Conservation (phyloP, 768 basidiomycete genomes). For the Xerocomus spinulosus region DNA sequence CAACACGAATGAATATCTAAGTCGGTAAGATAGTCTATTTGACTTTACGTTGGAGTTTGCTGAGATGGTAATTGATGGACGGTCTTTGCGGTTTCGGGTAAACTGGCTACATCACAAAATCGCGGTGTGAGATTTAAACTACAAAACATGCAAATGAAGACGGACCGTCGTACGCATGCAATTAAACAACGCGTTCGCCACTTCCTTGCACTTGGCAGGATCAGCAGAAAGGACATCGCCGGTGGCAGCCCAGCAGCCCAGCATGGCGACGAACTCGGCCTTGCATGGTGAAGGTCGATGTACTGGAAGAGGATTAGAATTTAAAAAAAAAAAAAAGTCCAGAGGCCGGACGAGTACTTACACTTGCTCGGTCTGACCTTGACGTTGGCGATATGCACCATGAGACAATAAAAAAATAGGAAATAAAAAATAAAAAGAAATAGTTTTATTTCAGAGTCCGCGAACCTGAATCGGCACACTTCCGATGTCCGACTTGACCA, state of each 20-base stretch:
- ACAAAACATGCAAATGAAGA: neutral
- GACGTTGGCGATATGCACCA: slow-evolving; percentile 73
- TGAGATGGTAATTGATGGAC: slow-evolving; percentile 87
- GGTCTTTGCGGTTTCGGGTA: slow-evolving; percentile 64
- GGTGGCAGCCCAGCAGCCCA: slow-evolving; percentile 82
- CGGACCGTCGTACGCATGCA: slow-evolving; percentile 87
- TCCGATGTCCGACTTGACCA: slow-evolving; percentile 9
- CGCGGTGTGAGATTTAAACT: slow-evolving; percentile 1
- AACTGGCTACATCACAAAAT: slow-evolving; percentile 47
- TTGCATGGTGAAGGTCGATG: slow-evolving; percentile 17
- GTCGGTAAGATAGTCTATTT: slow-evolving; percentile 44
- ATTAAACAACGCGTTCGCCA: slow-evolving; percentile 58
- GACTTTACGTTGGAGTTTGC: slow-evolving; percentile 68
- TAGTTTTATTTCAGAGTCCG: neutral
- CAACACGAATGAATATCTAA: slow-evolving; percentile 17
- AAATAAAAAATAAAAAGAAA: neutral
- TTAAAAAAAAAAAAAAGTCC: too few species aligned
- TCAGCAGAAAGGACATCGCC: slow-evolving; percentile 53
- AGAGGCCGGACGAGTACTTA: slow-evolving; percentile 22
- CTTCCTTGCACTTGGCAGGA: slow-evolving; percentile 47
- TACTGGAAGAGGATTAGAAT: slow-evolving; percentile 1
- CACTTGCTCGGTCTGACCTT: slow-evolving; percentile 77
- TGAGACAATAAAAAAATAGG: slow-evolving; percentile 9
- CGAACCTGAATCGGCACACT: slow-evolving; percentile 9
- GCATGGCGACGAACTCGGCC: slow-evolving; percentile 68